phyloP scores from a whole-genome alignment of 139 green algal species.

The Zygnema circumcarinatum region DNA sequence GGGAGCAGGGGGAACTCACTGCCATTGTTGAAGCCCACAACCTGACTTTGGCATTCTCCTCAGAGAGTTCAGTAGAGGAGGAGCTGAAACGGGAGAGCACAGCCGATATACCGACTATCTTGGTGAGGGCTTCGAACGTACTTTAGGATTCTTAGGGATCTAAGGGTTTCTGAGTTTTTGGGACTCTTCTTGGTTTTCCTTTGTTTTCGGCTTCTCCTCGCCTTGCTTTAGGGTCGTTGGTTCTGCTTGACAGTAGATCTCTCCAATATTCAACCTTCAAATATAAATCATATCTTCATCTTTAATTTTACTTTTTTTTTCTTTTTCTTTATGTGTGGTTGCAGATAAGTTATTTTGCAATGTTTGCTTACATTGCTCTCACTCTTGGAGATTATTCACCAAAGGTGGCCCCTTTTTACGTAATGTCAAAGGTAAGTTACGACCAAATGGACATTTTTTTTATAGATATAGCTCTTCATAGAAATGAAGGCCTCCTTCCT shows the following conservation, averaged over 20 bases:
- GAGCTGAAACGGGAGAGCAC: conserved; percentile 83
- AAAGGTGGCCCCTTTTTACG: background rate
- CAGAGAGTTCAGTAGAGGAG: conserved; percentile 83
- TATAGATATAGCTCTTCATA: no score
- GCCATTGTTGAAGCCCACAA: conserved; percentile 56
- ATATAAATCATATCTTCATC: conserved; percentile 9
- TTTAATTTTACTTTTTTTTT: conserved; percentile 6
- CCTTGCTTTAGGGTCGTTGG: no score
- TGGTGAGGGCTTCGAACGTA: conserved; percentile 35
- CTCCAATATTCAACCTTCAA: no score
- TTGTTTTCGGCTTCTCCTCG: background rate
- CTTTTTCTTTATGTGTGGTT: conserved; percentile 58
- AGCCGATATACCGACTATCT: conserved; percentile 31
- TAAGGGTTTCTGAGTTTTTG: background rate
- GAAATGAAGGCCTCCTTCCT: no score
- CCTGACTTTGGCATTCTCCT: conserved; percentile 77
- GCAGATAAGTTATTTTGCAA: conserved; percentile 80
- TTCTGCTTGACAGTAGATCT: no score
- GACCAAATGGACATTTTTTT: no score
- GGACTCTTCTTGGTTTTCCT: background rate
- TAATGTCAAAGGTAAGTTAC: conserved; percentile 17
- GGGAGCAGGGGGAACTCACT: conserved; percentile 54
- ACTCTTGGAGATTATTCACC: conserved; percentile 25
- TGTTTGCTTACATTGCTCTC: conserved; percentile 70
- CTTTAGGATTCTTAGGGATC: no score